Conservation (phyloP, 768 basidiomycete genomes). For the Lactarius tabidus region DNA sequence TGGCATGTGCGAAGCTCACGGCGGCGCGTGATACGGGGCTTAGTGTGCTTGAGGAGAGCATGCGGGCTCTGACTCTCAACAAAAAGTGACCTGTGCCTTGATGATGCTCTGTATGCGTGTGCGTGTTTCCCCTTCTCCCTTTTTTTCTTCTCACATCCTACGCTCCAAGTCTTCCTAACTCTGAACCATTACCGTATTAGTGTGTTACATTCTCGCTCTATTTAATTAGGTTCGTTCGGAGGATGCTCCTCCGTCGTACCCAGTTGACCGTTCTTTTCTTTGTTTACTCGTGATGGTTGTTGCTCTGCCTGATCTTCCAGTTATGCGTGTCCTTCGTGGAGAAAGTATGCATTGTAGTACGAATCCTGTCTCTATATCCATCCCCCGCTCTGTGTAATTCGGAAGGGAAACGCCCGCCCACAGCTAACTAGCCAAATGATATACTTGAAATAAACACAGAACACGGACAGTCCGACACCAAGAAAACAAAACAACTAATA, state of each 20-base stretch:
- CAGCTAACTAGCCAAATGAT: neutral
- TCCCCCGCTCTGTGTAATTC: neutral
- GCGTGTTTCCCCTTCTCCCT: neutral
- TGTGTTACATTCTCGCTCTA: neutral
- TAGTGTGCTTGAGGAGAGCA: constrained; percentile 54
- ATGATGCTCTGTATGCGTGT: neutral
- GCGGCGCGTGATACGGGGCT: constrained; percentile 21
- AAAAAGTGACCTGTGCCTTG: constrained; percentile 41
- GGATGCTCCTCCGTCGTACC: neutral
- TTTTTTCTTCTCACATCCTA: neutral
- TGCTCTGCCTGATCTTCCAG: neutral
- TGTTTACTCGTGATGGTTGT: neutral
- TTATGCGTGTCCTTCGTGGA: neutral
- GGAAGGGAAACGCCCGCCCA: neutral
- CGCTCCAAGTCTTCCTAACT: neutral
- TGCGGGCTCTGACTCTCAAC: constrained; percentile 58
- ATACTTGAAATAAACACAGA: neutral
- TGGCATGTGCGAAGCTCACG: constrained; percentile 15
- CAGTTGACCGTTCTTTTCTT: neutral
- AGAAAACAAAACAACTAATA: no score
- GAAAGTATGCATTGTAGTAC: neutral
- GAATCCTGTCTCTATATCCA: neutral
- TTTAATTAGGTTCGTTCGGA: neutral
- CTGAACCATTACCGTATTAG: neutral
- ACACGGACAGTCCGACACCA: neutral